Evolutionary conservation across 371 early-diverging fungal species (phyloP).

Genomic region (Mucor piriformis): DNA sequence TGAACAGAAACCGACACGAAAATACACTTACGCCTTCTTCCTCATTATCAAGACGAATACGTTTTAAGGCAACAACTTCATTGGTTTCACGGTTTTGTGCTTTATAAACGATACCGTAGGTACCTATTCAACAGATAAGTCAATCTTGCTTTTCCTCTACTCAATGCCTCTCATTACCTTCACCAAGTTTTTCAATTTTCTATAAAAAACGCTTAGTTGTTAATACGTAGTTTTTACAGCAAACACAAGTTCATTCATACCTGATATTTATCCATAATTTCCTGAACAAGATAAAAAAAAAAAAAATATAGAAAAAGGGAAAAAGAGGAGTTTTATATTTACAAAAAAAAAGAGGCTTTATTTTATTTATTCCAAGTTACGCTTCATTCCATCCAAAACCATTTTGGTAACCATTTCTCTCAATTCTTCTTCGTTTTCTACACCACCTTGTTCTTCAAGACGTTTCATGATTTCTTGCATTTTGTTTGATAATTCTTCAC

Average conservation of each 20-base stretch:
- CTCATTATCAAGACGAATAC: constrained; percentile 96
- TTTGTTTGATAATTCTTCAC: constrained; percentile 16
- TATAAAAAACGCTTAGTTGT: constrained; percentile 26
- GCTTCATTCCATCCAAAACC: constrained; percentile 40
- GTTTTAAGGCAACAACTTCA: constrained; percentile 97
- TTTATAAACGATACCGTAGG: constrained; percentile 97
- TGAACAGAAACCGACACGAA: too few relatives aligned
- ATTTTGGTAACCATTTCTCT: constrained; percentile 44
- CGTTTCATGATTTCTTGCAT: constrained; percentile 37
- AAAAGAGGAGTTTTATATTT: not conserved
- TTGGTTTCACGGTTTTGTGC: constrained; percentile 92
- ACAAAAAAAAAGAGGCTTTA: not conserved
- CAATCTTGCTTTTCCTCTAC: not conserved
- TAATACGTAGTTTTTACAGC: not conserved
- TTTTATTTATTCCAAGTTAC: constrained; percentile 3
- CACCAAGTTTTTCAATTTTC: constrained; percentile 93
- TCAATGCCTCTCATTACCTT: constrained; percentile 56
- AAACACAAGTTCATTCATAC: constrained; percentile 34
- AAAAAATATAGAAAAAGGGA: constrained; percentile 10
- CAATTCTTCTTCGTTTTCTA: constrained; percentile 46
- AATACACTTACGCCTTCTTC: constrained; percentile 78
- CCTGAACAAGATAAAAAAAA: constrained; percentile 6
- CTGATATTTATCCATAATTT: constrained; percentile 81
- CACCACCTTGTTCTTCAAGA: constrained; percentile 44
- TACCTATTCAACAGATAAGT: constrained; percentile 58